Evolutionary conservation across 257 asterid genomes (phyloP).

Genomic region (Jacaranda copaia): DNA sequence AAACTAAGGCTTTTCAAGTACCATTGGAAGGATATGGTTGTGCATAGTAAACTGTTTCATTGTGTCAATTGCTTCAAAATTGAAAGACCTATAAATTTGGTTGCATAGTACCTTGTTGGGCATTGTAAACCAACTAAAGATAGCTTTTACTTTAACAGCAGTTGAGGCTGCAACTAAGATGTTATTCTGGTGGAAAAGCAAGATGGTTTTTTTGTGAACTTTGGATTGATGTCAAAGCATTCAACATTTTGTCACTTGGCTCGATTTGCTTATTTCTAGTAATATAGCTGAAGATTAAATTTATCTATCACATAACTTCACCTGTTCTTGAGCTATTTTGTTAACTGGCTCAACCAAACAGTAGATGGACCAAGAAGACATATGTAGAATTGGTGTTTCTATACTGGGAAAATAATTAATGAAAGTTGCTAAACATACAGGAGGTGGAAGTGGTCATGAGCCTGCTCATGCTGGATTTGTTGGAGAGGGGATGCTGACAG

Average conservation of each 20-base stretch:
- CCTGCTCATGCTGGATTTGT: constrained; percentile 99
- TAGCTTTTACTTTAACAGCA: neutral
- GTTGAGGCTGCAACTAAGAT: constrained; percentile 14
- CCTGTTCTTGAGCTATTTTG: neutral
- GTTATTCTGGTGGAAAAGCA: neutral
- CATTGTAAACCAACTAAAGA: neutral
- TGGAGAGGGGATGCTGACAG: constrained; percentile 99
- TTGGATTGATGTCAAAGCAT: constrained; percentile 2
- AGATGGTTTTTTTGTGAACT: neutral
- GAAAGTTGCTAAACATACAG: constrained; percentile 50
- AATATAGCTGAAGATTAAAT: constrained; percentile 5
- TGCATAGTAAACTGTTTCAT: neutral
- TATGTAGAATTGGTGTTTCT: constrained; percentile 7
- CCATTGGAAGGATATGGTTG: constrained; percentile 7
- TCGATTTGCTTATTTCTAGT: constrained; percentile 18
- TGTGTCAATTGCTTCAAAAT: neutral
- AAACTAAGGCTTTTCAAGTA: neutral
- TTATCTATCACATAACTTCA: constrained; percentile 14
- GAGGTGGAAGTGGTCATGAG: constrained; percentile 99
- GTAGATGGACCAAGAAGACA: constrained; percentile 11
- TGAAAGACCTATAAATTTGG: constrained; percentile 1
- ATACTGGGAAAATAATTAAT: constrained; percentile 9
- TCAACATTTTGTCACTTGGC: constrained; percentile 9
- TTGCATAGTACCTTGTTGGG: constrained; percentile 7
- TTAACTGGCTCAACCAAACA: constrained; percentile 18